Evolutionary conservation across 2,329 filamentous ascomycete genomes (phyloP).

Genomic region (Fusarium sp.): DNA sequence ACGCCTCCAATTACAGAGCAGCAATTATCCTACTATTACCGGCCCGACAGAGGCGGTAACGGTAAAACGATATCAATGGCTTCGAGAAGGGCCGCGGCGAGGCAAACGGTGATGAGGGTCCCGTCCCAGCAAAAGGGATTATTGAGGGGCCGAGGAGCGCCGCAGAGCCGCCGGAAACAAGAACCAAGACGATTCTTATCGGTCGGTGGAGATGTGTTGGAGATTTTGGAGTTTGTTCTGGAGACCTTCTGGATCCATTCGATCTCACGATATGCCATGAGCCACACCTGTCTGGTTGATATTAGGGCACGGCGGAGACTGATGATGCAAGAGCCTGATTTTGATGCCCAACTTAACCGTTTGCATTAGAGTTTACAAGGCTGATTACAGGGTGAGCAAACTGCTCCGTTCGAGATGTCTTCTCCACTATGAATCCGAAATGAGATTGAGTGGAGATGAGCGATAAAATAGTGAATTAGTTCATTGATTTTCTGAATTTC

Average conservation of each 20-base stretch:
- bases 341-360: conserved; percentile 36
- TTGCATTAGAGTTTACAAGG: conserved; percentile 34
- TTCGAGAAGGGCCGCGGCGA: conserved; percentile 22
- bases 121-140: conserved; percentile 17
- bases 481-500: conserved; percentile 8
- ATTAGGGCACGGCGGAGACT: conserved; percentile 22
- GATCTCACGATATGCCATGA: conserved; percentile 7
- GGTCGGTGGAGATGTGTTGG: conserved; percentile 36
- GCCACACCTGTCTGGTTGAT: conserved; percentile 18
- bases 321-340: conserved; percentile 30
- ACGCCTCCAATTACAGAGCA: conserved; percentile 20
- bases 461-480: conserved; percentile 26
- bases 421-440: conserved; percentile 17
- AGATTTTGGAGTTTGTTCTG: conserved; percentile 6
- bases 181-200: conserved; percentile 19
- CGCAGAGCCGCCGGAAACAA: conserved; percentile 32
- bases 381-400: conserved; percentile 24
- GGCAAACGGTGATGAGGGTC: conserved; percentile 11
- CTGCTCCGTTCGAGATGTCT: conserved; percentile 12
- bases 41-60: conserved; percentile 30
- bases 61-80: conserved; percentile 4
- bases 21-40: conserved; percentile 2
- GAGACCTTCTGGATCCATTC: conserved; percentile 23
- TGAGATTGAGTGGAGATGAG: conserved; percentile 23
- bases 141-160: conserved; percentile 39